Evolutionary conservation across 1,284 basidiomycete species (phyloP), one percentile per base, ranked within the genome.

Genomic region (Tilletia caries): DNA sequence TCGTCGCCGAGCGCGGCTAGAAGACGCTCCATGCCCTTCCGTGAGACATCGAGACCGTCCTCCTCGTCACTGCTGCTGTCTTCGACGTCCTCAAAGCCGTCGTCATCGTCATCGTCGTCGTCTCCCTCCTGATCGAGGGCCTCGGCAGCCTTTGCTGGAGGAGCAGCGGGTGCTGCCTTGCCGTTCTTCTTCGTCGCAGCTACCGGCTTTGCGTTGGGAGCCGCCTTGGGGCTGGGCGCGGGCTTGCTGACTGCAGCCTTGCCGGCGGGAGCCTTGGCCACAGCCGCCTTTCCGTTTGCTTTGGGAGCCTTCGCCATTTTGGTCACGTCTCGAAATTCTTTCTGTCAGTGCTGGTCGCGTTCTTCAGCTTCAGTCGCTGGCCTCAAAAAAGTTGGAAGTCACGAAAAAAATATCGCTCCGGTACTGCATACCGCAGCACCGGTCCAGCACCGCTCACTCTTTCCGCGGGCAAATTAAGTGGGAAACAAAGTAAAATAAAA

Each of bases 1-100:
- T 83, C 80, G 2, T 78, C 72, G 10, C 80, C 80, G 2, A 83
- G 72, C 2, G 80, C 79, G 23, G 69, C 73, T 76, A 83, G 79
- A 25, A 83, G 62, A 10, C 78, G 70, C 68, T 80, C 71, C 54
- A 83, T 69, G 10, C 81, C 81, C 70, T 76, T 69, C 34, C 78
- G 69, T 3, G 76, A 79, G 13, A 82, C 79, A 62, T 79, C 78
- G 54, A 77, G 73, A 20, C 75, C 79, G n/a, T 81, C 80, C 37
- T 78, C 69, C 2, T 72, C 37, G 37, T 41, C 37, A 15, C 37
- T 41, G 37, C 37, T 41, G 37, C 2, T 41, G 2, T 66, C 70
- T 1, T 73, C 76, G 25, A 60, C 62, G 18, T 71, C 74, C 25
- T 33, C 62, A n/a, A 50, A 71, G 20, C 41, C 58, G 0, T 70